Percentiles rank a stretch among this genome's conserved stretches.
These are phyloP conservation scores for Talinum fruticosum DNA, from an alignment of 148 eudicot species.

Conservation along the genomic window DNA sequence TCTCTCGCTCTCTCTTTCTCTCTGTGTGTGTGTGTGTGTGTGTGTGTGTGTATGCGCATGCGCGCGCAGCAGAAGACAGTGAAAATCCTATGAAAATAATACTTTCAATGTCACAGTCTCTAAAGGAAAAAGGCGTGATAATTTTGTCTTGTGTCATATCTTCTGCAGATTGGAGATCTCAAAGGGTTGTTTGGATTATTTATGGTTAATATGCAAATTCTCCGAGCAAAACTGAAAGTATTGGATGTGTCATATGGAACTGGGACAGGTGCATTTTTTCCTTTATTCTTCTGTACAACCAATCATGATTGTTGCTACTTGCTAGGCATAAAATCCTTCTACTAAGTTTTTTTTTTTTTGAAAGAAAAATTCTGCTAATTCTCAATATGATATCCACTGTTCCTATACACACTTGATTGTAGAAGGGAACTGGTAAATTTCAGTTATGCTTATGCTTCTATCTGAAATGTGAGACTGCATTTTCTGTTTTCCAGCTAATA, in stretches of 20 bases:
- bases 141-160: background rate
- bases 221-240: slow-evolving; percentile 79
- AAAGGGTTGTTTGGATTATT: slow-evolving; percentile 80
- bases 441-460: background rate
- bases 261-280: slow-evolving; percentile 56
- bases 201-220: slow-evolving; percentile 63
- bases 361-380: background rate
- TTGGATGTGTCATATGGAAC: slow-evolving; percentile 69
- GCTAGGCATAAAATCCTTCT: background rate
- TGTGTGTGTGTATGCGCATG: background rate
- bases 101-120: background rate
- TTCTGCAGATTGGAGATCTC: slow-evolving; percentile 78
- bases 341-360: background rate
- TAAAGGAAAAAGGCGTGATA: background rate
- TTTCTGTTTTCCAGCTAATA: slow-evolving; percentile 59
- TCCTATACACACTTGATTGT: too few relatives aligned
- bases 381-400: background rate
- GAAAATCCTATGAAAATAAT: background rate
- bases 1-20: too few relatives aligned
- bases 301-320: background rate
- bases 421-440: background rate
- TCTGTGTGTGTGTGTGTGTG: too few relatives aligned
- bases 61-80: background rate
- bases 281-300: background rate
- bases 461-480: slow-evolving; percentile 1